These are phyloP conservation scores for Botrytis squamosa DNA, from an alignment of 2,329 filamentous ascomycete genomes.

Conservation along the genomic window DNA sequence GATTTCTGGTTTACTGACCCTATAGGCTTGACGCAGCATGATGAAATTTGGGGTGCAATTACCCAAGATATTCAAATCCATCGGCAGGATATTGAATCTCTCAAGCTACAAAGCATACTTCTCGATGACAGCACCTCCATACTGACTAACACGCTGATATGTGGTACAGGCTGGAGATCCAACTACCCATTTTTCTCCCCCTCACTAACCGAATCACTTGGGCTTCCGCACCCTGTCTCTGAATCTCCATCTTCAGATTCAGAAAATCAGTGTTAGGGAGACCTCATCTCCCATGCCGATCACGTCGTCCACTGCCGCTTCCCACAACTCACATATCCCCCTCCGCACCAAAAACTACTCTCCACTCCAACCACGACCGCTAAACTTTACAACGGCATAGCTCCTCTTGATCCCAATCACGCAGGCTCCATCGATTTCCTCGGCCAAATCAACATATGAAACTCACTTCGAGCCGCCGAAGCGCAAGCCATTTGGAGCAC, in stretches of 20 bases:
- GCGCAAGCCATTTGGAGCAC: neutral
- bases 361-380: neutral
- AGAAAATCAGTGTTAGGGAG: neutral
- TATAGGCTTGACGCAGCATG: neutral
- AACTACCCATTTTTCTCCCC: neutral
- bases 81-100: neutral
- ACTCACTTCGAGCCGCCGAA: neutral
- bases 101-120: neutral
- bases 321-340: neutral
- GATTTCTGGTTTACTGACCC: neutral
- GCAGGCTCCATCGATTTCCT: no score
- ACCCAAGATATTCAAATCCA: neutral
- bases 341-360: neutral
- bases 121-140: neutral
- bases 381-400: neutral
- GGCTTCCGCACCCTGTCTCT: neutral
- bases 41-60: neutral
- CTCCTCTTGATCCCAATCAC: neutral
- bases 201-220: neutral
- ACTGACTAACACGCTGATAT: neutral
- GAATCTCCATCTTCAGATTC: neutral
- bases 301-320: neutral
- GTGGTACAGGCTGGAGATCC: neutral
- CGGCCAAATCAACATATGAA: no score
- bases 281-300: neutral